Evolutionary conservation across 495 filamentous ascomycete species (phyloP).

Genomic region (Cenococcum geophilum): DNA sequence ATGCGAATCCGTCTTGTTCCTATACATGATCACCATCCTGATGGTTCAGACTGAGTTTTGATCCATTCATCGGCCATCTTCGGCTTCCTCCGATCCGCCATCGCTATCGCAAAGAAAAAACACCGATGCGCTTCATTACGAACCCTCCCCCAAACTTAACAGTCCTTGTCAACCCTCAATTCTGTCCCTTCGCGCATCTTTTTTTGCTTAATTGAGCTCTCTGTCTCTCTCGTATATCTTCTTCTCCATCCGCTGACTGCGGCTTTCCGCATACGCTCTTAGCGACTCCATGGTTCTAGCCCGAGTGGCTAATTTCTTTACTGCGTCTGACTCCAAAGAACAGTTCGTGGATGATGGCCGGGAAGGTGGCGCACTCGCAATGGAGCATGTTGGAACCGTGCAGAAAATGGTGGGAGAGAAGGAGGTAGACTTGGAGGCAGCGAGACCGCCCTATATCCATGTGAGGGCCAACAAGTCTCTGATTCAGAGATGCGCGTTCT

Average conservation of each 20-base stretch:
- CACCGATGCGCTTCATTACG: background rate
- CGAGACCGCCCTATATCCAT: constrained; percentile 34
- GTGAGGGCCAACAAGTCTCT: constrained; percentile 14
- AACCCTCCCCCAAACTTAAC: constrained; percentile 54
- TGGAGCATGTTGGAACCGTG: constrained; percentile 16
- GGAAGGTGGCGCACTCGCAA: constrained; percentile 6
- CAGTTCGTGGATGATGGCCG: constrained; percentile 35
- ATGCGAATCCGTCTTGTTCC: too few species aligned
- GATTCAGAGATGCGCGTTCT: background rate
- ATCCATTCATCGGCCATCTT: constrained; percentile 1
- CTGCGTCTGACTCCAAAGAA: constrained; percentile 18
- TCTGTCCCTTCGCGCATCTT: constrained; percentile 35
- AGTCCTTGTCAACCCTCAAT: constrained; percentile 47
- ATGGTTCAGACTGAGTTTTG: constrained; percentile 1
- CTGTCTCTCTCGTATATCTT: constrained; percentile 1
- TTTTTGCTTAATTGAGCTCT: background rate
- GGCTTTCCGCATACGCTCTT: constrained; percentile 2
- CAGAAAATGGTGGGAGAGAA: constrained; percentile 13
- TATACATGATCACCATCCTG: background rate
- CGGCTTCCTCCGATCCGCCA: background rate
- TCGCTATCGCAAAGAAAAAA: background rate
- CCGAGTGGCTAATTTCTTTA: constrained; percentile 35
- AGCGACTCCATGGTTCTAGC: constrained; percentile 35
- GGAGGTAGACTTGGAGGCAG: constrained; percentile 32
- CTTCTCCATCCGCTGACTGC: constrained; percentile 37